A percentile compares a stretch with the other conserved stretches of the same genome.
Evolutionary conservation across 306 rosid genomes (phyloP).

Genomic region (cucumber (Cucumis sativus)): Cucumber_9930_V3 NC_026656.2:21952501-21953000

Average conservation of each 20-base stretch:
- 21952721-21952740: conserved; percentile 44
- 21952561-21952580: too few relatives aligned
- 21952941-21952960: conserved; percentile 4
- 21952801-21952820: conserved; percentile 63
- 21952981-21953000: background rate
- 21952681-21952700: conserved; percentile 62
- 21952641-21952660: background rate
- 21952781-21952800: conserved; percentile 82
- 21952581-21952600: background rate
- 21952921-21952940: conserved; percentile 4
- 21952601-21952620: background rate
- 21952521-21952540: too few relatives aligned
- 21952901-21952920: background rate
- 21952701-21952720: conserved; percentile 59
- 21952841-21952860: conserved; percentile 76
- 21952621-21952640: background rate
- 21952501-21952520: too few relatives aligned
- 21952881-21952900: conserved; percentile 15
- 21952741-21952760: conserved; percentile 33
- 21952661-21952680: background rate
- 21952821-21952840: conserved; percentile 83
- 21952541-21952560: too few relatives aligned
- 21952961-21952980: background rate
- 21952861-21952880: conserved; percentile 79
- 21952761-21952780: conserved; percentile 76